These are phyloP conservation scores for Collariella sp. DNA, from an alignment of 495 filamentous ascomycete genomes.

Conservation along the genomic window DNA sequence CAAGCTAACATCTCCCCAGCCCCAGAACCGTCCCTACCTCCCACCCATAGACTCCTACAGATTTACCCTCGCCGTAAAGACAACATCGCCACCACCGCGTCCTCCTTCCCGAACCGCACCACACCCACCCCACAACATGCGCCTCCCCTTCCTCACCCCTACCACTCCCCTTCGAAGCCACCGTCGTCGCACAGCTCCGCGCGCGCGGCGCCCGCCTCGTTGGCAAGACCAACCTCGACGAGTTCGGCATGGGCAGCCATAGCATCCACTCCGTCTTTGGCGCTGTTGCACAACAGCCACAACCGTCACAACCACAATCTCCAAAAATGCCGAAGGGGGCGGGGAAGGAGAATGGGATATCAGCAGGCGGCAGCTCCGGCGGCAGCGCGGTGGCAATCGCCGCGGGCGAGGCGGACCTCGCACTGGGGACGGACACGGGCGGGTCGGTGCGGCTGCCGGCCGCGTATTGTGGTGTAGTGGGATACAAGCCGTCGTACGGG, in stretches of 20 bases:
- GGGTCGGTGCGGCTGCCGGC: conserved; percentile 88
- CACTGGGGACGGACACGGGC: conserved; percentile 90
- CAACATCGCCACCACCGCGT: conserved; percentile 67
- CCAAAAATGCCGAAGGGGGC: conserved; percentile 29
- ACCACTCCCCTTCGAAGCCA: conserved; percentile 71
- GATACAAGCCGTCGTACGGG: conserved; percentile 79
- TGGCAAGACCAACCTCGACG: conserved; percentile 89
- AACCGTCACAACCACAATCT: not conserved
- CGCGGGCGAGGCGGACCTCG: conserved; percentile 58
- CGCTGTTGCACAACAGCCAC: conserved; percentile 39
- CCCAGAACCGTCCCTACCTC: not conserved
- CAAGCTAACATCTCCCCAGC: not conserved
- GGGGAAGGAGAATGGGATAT: conserved; percentile 32
- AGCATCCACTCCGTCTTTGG: conserved; percentile 68
- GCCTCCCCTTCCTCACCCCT: conserved; percentile 63
- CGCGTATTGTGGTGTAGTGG: conserved; percentile 77
- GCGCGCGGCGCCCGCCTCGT: conserved; percentile 55
- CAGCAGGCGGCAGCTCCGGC: conserved; percentile 87
- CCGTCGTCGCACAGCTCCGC: conserved; percentile 60
- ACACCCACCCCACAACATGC: conserved; percentile 64
- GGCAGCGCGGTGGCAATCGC: conserved; percentile 86
- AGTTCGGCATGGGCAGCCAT: conserved; percentile 98
- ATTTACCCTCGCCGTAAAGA: conserved; percentile 69
- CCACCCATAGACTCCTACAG: not conserved
- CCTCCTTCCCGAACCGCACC: conserved; percentile 61